Conservation (phyloP, 2,329 filamentous ascomycete genomes). For the Epichloe typhina region DNA sequence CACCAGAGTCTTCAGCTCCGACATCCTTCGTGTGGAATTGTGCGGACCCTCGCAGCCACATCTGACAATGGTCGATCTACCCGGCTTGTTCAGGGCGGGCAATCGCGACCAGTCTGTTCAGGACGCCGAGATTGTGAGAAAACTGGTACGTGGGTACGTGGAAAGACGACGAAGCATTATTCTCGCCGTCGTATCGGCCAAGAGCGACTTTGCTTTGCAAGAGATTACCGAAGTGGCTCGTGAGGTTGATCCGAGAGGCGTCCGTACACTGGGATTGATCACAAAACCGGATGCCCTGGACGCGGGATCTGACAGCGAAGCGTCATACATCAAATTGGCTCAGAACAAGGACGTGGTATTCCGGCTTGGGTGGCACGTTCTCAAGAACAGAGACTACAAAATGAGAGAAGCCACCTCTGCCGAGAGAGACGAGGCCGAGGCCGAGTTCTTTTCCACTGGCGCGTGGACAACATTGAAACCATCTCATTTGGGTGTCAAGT, state of each 20-base stretch:
- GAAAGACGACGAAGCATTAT: constrained; percentile 42
- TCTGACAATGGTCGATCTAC: constrained; percentile 46
- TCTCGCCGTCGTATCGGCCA: constrained; percentile 42
- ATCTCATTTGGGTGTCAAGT: constrained; percentile 31
- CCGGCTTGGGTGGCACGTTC: constrained; percentile 38
- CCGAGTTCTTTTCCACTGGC: constrained; percentile 28
- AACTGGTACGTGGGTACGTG: constrained; percentile 43
- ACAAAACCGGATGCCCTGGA: constrained; percentile 37
- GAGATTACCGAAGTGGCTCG: constrained; percentile 18
- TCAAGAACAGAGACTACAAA: constrained; percentile 29
- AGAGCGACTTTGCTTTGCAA: constrained; percentile 44
- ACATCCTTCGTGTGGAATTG: constrained; percentile 35
- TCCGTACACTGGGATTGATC: constrained; percentile 40
- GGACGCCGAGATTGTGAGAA: constrained; percentile 8
- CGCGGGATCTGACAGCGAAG: constrained; percentile 25
- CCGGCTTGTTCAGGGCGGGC: constrained; percentile 37
- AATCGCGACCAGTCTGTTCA: constrained; percentile 26
- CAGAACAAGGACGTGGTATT: constrained; percentile 33
- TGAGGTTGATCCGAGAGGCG: constrained; percentile 8
- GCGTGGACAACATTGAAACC: constrained; percentile 24
- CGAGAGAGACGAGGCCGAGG: constrained; percentile 27
- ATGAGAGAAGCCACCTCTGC: constrained; percentile 15
- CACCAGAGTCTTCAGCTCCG: constrained; percentile 24
- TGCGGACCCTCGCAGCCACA: constrained; percentile 33
- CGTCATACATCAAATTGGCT: constrained; percentile 26